Evolutionary conservation across 2,329 filamentous ascomycete species (phyloP), one percentile per base, ranked within the genome.

Genomic region (Pseudogymnoascus sp.): DNA sequence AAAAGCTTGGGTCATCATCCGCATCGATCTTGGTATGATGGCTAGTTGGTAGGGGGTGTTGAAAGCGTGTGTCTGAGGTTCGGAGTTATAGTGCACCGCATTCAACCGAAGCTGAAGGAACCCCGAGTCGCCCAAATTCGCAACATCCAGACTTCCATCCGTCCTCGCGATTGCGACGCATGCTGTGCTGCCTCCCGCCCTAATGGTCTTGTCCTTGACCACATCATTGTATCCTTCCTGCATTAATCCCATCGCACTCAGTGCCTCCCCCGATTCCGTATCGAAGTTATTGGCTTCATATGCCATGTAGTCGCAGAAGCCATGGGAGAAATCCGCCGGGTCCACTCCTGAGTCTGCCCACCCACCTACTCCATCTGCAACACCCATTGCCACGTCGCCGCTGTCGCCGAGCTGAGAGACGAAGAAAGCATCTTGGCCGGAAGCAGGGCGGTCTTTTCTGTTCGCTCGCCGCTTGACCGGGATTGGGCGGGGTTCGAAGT

Each of bases 31-130:
- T 0, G 94, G 93, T 6, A 97, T 87, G 62, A 96, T 86, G 62
- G 91, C 93, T 42, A 99, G 83, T 75, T 99, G 94, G 73, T 90
- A 99, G 0, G 94, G 94, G 0, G 94, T 97, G 76, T 99, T 99
- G 82, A 99, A 99, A 47, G 88, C 92, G 75, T 99, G 94, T 0
- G 92, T 97, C 76, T 99, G 94, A 23, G 91, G 89, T 59, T 87
- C 84, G 1, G 92, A 96, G 72, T 86, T 88, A 63, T 88, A 84
- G 74, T 94, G 88, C 33, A 99, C 90, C 12, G 89, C 91, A 68
- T 93, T 95, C 25, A 91, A 83, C 12, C 92, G 86, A 65, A 97
- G 80, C 66, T 96, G 88, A 63, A 97, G 82, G 74, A 92, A 97
- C 33, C 94, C 94, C 25, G 92, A 97, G 77, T 99, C 94, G 67